phyloP scores from a whole-genome alignment of 2,329 filamentous ascomycete species.

The Meredithiella fracta region DNA sequence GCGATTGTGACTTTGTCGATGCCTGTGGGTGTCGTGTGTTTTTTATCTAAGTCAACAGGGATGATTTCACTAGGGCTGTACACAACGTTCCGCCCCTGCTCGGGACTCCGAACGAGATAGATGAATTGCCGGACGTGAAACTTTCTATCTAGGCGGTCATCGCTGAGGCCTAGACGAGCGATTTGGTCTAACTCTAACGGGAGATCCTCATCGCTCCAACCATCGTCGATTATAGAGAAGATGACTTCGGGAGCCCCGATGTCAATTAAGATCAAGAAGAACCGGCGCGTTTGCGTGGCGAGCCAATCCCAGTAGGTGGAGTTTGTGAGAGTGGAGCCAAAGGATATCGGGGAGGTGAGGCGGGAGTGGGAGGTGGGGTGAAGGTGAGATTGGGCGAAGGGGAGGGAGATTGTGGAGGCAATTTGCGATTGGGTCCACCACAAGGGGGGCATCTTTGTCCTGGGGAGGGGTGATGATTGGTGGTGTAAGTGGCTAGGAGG shows the following conservation, averaged over 20 bases:
- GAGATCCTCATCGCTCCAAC: slow-evolving; percentile 61
- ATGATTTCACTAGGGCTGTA: slow-evolving; percentile 54
- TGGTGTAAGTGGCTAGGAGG: neutral
- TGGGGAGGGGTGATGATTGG: neutral
- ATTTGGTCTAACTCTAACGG: slow-evolving; percentile 52
- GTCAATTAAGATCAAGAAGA: slow-evolving; percentile 57
- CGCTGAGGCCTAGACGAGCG: slow-evolving; percentile 42
- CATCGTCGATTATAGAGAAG: slow-evolving; percentile 57
- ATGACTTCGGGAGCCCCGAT: slow-evolving; percentile 56
- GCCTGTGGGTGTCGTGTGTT: slow-evolving; percentile 27
- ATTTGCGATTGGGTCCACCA: slow-evolving; percentile 62
- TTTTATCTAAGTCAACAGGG: slow-evolving; percentile 50
- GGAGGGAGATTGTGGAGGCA: slow-evolving; percentile 49
- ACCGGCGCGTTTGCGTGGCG: slow-evolving; percentile 46
- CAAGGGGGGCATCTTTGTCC: slow-evolving; percentile 22
- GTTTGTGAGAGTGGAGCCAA: slow-evolving; percentile 50
- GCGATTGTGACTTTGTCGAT: slow-evolving; percentile 48
- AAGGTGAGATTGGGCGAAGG: slow-evolving; percentile 50
- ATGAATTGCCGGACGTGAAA: slow-evolving; percentile 57
- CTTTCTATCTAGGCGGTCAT: slow-evolving; percentile 47
- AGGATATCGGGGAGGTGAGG: slow-evolving; percentile 45
- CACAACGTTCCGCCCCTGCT: slow-evolving; percentile 41
- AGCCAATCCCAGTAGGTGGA: slow-evolving; percentile 71
- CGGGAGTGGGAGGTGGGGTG: slow-evolving; percentile 44
- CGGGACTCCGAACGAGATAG: slow-evolving; percentile 49